Percentiles rank a stretch among this genome's conserved stretches.
Evolutionary conservation across 2,329 filamentous ascomycete genomes (phyloP).

Genomic region (Pleoardoris graminearum): DNA sequence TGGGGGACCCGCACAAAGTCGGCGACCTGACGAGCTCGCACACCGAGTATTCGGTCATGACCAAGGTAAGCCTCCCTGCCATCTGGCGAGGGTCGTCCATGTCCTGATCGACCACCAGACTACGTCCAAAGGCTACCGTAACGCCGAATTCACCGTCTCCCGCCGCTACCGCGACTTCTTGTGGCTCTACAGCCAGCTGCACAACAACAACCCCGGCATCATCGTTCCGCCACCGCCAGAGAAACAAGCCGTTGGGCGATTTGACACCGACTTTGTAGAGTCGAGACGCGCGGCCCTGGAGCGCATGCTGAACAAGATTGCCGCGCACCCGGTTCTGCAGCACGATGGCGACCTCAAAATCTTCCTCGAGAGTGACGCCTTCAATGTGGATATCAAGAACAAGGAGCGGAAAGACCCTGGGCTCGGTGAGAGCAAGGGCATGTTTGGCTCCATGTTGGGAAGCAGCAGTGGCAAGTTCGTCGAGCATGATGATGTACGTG

Average conservation of each 20-base stretch:
- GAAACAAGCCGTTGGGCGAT: slow-evolving; percentile 95
- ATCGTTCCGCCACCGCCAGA: slow-evolving; percentile 95
- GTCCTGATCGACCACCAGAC: slow-evolving; percentile 60
- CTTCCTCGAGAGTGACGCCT: slow-evolving; percentile 93
- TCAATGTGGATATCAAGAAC: slow-evolving; percentile 96
- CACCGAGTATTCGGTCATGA: slow-evolving; percentile 95
- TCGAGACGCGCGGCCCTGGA: slow-evolving; percentile 87
- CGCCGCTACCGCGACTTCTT: slow-evolving; percentile 94
- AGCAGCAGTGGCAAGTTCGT: slow-evolving; percentile 83
- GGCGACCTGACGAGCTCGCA: slow-evolving; percentile 95
- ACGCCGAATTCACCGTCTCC: slow-evolving; percentile 90
- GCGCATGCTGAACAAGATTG: slow-evolving; percentile 97
- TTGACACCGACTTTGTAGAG: slow-evolving; percentile 96
- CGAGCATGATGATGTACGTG: slow-evolving; percentile 88
- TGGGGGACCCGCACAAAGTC: slow-evolving; percentile 97
- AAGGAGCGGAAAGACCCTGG: slow-evolving; percentile 90
- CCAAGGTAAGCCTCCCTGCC: slow-evolving; percentile 64
- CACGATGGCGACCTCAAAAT: slow-evolving; percentile 93
- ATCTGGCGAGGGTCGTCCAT: background rate
- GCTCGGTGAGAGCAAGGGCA: slow-evolving; percentile 86
- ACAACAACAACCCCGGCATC: slow-evolving; percentile 91
- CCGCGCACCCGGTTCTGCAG: slow-evolving; percentile 84
- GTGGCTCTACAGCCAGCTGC: slow-evolving; percentile 94
- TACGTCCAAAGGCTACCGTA: slow-evolving; percentile 91
- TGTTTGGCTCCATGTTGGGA: slow-evolving; percentile 81